Conservation (phyloP, 352 stramenopile genomes). For the Phytophthora tentaculata region DNA sequence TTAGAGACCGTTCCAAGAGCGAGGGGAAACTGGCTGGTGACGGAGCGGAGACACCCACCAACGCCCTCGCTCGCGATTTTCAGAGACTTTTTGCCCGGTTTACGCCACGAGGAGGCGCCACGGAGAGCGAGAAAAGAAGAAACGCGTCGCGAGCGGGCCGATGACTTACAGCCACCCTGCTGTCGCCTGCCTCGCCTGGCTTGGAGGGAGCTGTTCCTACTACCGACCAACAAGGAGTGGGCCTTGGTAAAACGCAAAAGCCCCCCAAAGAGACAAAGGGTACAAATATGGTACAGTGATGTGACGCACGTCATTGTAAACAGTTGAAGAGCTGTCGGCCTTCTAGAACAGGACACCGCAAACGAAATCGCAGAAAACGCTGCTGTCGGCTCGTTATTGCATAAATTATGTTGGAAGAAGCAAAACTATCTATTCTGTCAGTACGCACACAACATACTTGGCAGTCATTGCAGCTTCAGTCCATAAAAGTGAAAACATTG, state of each 20-base stretch:
- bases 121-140: neutral
- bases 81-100: neutral
- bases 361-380: too few species aligned
- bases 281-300: conserved; percentile 9
- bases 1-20: neutral
- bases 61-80: conserved; percentile 10
- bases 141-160: neutral
- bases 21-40: conserved; percentile 25
- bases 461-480: too few species aligned
- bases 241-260: conserved; percentile 15
- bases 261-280: conserved; percentile 8
- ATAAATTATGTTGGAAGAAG: too few species aligned
- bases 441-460: too few species aligned
- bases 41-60: conserved; percentile 13
- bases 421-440: too few species aligned
- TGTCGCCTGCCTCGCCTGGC: conserved; percentile 18
- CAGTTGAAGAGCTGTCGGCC: too few species aligned
- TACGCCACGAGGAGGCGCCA: neutral
- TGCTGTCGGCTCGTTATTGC: too few species aligned
- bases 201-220: conserved; percentile 24
- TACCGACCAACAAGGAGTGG: conserved; percentile 35
- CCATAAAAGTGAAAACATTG: too few species aligned
- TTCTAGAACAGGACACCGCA: too few species aligned
- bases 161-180: conserved; percentile 1
- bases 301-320: conserved; percentile 18